Evolutionary conservation across 1,284 basidiomycete genomes (phyloP), one percentile per base, ranked within the genome.

Genomic region (Naganishia albida): DNA sequence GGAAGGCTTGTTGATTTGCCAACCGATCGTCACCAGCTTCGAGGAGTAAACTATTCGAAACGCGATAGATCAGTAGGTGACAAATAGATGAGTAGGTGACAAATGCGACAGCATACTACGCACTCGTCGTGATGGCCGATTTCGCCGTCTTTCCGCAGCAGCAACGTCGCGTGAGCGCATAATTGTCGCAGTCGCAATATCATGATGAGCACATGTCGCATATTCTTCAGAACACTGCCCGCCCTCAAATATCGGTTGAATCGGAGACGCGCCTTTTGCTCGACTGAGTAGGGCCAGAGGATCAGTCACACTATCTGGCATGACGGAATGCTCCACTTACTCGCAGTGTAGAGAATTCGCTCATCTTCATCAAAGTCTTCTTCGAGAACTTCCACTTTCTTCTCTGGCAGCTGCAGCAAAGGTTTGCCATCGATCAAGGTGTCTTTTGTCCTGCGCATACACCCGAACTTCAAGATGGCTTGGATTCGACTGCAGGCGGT

Each of bases 191-290:
- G 72, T 70, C 77, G 73, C 7, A 75, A 72, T 13, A 79, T 69
- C 67, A 78, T 73, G 25, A 72, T 72, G 6, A 79, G 66, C 7
- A 79, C 69, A 38, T 70, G 59, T 38, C 48, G 49, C 39, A 64
- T 65, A 42, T 67, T 68, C 68, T 80, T 80, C 64, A 80, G 67
- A 10, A 81, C 73, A 0, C 77, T 79, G 10, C 78, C 77, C 7
- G 56, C 67, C 16, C 55, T 56, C 13, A 50, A 28, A 10, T 49
- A 55, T 49, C 73, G 73, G 67, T 79, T 78, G 67, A 80, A 78
- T 8, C 70, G 68, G 16, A 78, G 67, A 42, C 70, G 67, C 34
- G 74, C 77, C 10, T 73, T 68, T 30, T 70, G 70, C 60, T 80
- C 77, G 30, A 78, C 57, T 60, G 44, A 23, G 44, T 6, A 15